Conservation (phyloP, 2,329 filamentous ascomycete genomes). For the Gnomoniopsis smithogilvyi region DNA sequence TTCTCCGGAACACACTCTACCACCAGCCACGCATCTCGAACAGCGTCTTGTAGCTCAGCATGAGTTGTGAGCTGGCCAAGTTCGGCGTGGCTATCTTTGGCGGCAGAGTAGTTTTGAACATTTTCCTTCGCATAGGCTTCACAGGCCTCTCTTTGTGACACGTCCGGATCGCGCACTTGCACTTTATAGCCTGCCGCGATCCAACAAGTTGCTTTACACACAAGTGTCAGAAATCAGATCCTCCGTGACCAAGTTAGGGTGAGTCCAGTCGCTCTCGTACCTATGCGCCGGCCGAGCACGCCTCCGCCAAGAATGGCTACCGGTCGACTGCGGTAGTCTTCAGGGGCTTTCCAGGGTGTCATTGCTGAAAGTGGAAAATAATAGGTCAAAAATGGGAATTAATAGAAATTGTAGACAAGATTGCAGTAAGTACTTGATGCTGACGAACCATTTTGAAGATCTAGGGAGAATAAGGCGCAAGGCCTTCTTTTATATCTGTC, state of each 20-base stretch:
- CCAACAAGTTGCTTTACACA: conserved; percentile 30
- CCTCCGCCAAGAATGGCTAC: conserved; percentile 39
- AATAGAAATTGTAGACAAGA: not conserved
- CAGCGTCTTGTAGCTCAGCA: conserved; percentile 35
- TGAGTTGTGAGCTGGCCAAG: conserved; percentile 29
- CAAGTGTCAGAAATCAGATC: not conserved
- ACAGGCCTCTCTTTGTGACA: conserved; percentile 33
- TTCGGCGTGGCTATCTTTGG: conserved; percentile 8
- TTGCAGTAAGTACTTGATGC: too few relatives aligned
- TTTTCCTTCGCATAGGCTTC: conserved; percentile 37
- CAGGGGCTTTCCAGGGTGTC: not conserved
- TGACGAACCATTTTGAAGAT: too few relatives aligned
- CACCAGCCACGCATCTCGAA: conserved; percentile 48
- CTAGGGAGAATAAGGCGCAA: too few relatives aligned
- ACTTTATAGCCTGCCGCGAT: conserved; percentile 40
- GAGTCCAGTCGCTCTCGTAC: not conserved
- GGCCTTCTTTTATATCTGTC: too few relatives aligned
- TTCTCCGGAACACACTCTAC: conserved; percentile 52
- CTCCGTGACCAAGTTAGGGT: too few relatives aligned
- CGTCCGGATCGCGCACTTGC: conserved; percentile 37
- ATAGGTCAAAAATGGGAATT: not conserved
- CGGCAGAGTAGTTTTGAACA: conserved; percentile 26
- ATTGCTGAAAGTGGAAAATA: not conserved
- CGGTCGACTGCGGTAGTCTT: conserved; percentile 22
- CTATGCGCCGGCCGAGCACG: conserved; percentile 39